These are phyloP conservation scores for Diutina catenulata DNA, from an alignment of 1,139 yeast species.

Conservation along the genomic window DNA sequence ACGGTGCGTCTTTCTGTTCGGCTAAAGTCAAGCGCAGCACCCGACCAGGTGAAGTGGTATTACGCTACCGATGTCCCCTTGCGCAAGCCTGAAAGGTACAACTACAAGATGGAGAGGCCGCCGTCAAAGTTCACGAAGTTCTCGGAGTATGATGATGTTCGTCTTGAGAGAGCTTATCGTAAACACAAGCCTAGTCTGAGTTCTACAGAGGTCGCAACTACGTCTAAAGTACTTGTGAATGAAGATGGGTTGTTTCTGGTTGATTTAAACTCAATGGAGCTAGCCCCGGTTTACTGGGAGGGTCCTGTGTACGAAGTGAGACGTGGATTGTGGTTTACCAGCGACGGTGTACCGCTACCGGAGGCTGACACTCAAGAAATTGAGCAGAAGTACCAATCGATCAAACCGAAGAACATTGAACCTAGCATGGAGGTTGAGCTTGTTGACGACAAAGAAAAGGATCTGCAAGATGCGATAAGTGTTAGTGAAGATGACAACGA, in stretches of 20 bases:
- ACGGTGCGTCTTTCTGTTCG: no score
- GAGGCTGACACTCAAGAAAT: slow-evolving; percentile 40
- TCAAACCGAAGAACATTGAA: slow-evolving; percentile 15
- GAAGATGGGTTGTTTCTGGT: slow-evolving; percentile 77
- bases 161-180: slow-evolving; percentile 40
- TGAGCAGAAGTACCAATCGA: slow-evolving; percentile 39
- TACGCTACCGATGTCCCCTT: slow-evolving; percentile 73
- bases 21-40: no score
- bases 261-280: slow-evolving; percentile 37
- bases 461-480: not conserved
- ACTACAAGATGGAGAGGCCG: slow-evolving; percentile 32
- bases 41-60: slow-evolving; percentile 42
- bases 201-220: no score
- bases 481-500: not conserved
- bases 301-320: slow-evolving; percentile 81
- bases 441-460: slow-evolving; percentile 11
- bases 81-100: slow-evolving; percentile 50
- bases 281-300: slow-evolving; percentile 76
- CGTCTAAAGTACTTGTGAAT: not conserved
- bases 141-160: slow-evolving; percentile 45
- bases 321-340: slow-evolving; percentile 74
- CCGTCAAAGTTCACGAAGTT: slow-evolving; percentile 66
- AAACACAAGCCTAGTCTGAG: slow-evolving; percentile 19
- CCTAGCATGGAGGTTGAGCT: not conserved
- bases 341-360: slow-evolving; percentile 49